These are phyloP conservation scores for Trichoderma asperelloides DNA, from an alignment of 495 filamentous ascomycete species.

Conservation along the genomic window DNA sequence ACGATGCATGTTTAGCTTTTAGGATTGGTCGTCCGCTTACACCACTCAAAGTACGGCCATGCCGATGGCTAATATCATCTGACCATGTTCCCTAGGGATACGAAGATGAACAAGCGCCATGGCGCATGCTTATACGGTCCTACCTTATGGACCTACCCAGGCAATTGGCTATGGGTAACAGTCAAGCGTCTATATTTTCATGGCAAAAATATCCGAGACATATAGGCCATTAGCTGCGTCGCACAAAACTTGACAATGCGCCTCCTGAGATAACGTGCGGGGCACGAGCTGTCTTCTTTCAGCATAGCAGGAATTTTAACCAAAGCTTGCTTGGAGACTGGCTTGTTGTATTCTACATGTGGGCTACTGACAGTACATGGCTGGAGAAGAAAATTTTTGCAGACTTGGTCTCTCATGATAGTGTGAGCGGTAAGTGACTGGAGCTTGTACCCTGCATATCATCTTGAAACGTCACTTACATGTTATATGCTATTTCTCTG, in stretches of 20 bases:
- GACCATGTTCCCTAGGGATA: constrained; percentile 2
- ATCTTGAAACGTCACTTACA: not conserved
- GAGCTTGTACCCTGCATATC: not conserved
- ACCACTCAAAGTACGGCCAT: not conserved
- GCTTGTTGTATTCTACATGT: constrained; percentile 4
- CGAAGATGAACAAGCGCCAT: constrained; percentile 1
- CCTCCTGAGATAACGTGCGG: constrained; percentile 7
- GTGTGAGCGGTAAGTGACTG: not conserved
- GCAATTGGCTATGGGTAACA: not conserved
- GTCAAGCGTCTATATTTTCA: not conserved
- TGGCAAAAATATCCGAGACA: not conserved
- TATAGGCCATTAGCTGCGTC: not conserved
- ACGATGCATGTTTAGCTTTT: not conserved
- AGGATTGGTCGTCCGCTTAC: not conserved
- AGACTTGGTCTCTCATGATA: constrained; percentile 2
- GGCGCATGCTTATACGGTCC: constrained; percentile 6
- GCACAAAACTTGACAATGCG: constrained; percentile 2
- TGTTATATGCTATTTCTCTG: not conserved
- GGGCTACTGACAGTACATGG: not conserved
- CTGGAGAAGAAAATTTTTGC: not conserved
- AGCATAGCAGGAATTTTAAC: not conserved
- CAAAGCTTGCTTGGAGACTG: not conserved
- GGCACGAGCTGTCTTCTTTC: not conserved
- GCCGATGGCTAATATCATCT: constrained; percentile 1
- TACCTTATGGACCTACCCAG: not conserved